Percentiles rank a stretch among this genome's conserved stretches.
phyloP scores from a whole-genome alignment of 78 protist species.

The Pigoraptor vietnamica region DNA sequence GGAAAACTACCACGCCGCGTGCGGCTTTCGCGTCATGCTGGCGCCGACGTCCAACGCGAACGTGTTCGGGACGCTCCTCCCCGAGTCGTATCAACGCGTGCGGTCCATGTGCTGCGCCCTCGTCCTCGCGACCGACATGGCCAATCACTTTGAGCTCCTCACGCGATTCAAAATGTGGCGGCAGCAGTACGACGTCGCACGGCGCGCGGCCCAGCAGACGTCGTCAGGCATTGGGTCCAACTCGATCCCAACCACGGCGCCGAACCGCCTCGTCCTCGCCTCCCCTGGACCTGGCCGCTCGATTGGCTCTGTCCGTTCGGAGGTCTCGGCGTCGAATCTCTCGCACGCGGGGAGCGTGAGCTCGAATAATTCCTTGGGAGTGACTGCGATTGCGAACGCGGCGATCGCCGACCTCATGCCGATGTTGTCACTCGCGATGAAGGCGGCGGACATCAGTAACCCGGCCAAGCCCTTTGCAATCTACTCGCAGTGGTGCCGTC shows the following conservation, averaged over 20 bases:
- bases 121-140: constrained; percentile 13
- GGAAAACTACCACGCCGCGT: background rate
- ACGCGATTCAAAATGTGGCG: background rate
- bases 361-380: too few species aligned
- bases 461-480: background rate
- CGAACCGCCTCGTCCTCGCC: background rate
- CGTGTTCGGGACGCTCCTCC: background rate
- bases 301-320: too few species aligned
- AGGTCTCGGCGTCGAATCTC: too few species aligned
- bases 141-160: background rate
- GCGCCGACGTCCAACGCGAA: background rate
- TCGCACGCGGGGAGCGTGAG: too few species aligned
- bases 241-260: background rate
- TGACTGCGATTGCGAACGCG: too few species aligned
- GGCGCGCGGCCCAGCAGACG: background rate
- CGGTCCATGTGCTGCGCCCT: background rate
- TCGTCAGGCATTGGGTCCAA: background rate
- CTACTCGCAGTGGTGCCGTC: background rate
- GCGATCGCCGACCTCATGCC: background rate
- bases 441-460: background rate
- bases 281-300: background rate
- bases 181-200: background rate
- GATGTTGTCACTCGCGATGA: background rate
- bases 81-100: background rate
- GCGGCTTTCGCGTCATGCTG: background rate